Base-by-base conservation (phyloP, 192 early-diverging fungal species). In the Coemansia reversa region DNA sequence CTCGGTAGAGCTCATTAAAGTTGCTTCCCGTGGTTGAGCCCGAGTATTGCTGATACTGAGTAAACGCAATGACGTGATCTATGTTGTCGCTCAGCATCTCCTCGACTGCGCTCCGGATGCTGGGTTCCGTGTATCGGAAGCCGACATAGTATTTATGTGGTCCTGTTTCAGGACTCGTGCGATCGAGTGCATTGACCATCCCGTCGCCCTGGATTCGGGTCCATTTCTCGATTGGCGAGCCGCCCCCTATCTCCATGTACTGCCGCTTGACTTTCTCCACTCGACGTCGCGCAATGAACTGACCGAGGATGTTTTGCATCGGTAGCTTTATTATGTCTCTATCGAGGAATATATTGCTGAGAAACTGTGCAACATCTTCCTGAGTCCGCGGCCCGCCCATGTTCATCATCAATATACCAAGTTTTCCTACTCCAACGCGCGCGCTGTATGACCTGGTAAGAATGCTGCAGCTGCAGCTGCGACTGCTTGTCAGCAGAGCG, bases 31-130 rank as follows among this genome's bases (percentile, higher is more conserved):
- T 96, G 19, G 94, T 96, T 11, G 93, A 93, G 66, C 94, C 94
- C n/a, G 92, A 94, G 77, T 93, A 96, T 81, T 98, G 96, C 50
- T 94, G 96, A 70, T 98, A 98, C 74, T 96, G 89, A 3, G 90
- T 90, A 54, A 98, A 93, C 14, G 93, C 96, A 24, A 98, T 84
- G 4, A 91, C 96, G 16, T 91, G 86, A 54, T 85, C 76, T 2
- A 96, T 87, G 5, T 91, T 90, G 74, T 96, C 94, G 22, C 72
- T 57, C 33, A 92, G 84, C 89, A 98, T 94, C 50, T 84, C 72
- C 22, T 81, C 55, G n/a, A 98, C 53, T 6, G 96, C 87, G 47
- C 85, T 81, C 6, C 81, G 74, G 3, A 92, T 94, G 55, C 90
- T 81, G 28, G 96, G 96, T 20, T 80, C 63, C 0, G 91, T 90